These are phyloP conservation scores for Pneumocystis murina DNA, from an alignment of 1,139 yeast species.

Conservation along the genomic window DNA sequence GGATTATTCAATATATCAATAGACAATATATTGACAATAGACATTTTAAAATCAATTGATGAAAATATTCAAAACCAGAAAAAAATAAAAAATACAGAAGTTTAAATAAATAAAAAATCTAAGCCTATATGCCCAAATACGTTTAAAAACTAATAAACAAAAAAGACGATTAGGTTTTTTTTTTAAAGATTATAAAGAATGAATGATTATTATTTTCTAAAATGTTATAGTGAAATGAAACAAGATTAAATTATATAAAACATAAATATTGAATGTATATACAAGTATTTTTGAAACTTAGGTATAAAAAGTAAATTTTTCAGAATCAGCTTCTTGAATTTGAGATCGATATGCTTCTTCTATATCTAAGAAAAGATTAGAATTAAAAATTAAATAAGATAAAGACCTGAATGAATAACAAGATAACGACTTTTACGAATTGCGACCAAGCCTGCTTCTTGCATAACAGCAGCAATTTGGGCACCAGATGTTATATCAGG, in stretches of 20 bases:
- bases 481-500: conserved; percentile 98
- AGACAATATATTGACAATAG: conserved; percentile 83
- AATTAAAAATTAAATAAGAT: neutral
- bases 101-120: no score
- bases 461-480: conserved; percentile 96
- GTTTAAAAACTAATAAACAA: no score
- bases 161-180: no score
- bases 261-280: neutral
- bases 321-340: conserved; percentile 94
- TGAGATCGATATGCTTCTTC: conserved; percentile 96
- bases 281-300: conserved; percentile 21
- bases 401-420: conserved; percentile 34
- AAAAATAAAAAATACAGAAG: no score
- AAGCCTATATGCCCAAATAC: no score
- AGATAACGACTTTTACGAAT: conserved; percentile 95
- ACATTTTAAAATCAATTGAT: conserved; percentile 35
- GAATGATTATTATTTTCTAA: neutral
- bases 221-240: neutral
- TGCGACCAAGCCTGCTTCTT: conserved; percentile 97
- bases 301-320: conserved; percentile 94
- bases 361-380: conserved; percentile 56
- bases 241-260: neutral
- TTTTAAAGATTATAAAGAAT: no score
- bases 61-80: no score
- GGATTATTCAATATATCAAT: conserved; percentile 90